Base-by-base conservation (phyloP, 805 yeast genomes). In the Sugiyamaella qingdaonensis region DNA sequence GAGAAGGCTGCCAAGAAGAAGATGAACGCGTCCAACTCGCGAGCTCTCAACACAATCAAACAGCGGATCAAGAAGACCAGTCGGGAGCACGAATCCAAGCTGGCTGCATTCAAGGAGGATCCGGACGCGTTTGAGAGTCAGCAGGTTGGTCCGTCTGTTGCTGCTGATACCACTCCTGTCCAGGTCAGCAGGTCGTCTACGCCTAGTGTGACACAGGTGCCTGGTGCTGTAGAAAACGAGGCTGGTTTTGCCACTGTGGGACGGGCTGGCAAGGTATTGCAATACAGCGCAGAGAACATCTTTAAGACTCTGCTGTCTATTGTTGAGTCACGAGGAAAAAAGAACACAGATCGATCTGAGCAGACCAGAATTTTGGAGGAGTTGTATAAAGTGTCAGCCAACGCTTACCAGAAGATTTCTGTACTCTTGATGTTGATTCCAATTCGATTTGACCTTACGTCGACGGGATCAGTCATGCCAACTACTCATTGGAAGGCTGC, bases 271-370 rank as follows among this genome's bases (percentile, higher is more conserved):
- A 73, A 74, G 60, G 62, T 64, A 2, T 58, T 61, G 42, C 66
- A 61, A 39, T 61, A 67, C 44, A 58, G 73, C n/a, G 54, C 72
- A 53, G 76, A 73, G 14, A 78, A 75, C 53, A 82, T 90, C 53
- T 89, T 91, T 75, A 75, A 82, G 53, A 81, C 86, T 34, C 77
- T 94, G 68, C 80, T 85, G 68, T 71, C 81, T 51, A 83, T 94
- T 53, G 74, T 86, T 55, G 98, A 94, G 71, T 78, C 90, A 48
- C 85, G 99, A 74, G 99, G 99, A 76, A 91, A 91, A 78, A 92
- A 88, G 77, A 90, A 88, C 69, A 86, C 89, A 58, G 96, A 92
- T 69, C 81, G 84, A 58, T 69, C 68, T 58, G 95, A 88, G 69
- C 96, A 92, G 71, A 81, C 90, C 59, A 73, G 74, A 52, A 75